These are phyloP conservation scores for Boehmeria nivea DNA, from an alignment of 306 rosid genomes.

Conservation along the genomic window DNA sequence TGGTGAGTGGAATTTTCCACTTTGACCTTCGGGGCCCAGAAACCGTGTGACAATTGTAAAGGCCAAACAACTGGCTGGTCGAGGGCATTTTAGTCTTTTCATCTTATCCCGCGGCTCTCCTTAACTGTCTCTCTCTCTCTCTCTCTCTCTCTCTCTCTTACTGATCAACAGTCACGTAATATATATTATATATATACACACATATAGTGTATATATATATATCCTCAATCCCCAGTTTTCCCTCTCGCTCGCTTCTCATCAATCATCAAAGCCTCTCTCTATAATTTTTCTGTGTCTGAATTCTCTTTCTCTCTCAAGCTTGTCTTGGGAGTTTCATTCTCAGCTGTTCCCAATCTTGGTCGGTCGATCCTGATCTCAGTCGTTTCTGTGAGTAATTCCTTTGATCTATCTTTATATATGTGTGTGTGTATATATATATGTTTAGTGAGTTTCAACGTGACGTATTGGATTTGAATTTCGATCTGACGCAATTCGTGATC, in stretches of 20 bases:
- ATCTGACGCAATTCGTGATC: conserved; percentile 19
- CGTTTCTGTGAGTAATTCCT: conserved; percentile 21
- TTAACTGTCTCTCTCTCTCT: conserved; percentile 10
- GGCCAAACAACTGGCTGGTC: too few species aligned
- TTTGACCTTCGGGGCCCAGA: conserved; percentile 12
- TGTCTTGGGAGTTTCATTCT: not conserved
- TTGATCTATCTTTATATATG: conserved; percentile 4
- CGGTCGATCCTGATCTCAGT: conserved; percentile 17
- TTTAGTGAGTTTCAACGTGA: too few species aligned
- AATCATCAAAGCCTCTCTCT: too few species aligned
- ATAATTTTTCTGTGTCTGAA: not conserved
- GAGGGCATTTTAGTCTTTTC: conserved; percentile 19
- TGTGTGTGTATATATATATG: too few species aligned
- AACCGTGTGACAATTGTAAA: conserved; percentile 18
- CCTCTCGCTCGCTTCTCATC: conserved; percentile 9
- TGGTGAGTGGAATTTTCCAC: not conserved
- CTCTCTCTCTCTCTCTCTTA: conserved; percentile 8
- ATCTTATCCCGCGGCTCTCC: conserved; percentile 1
- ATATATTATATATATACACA: not conserved
- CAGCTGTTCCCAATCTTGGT: conserved; percentile 1
- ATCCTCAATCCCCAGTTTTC: not conserved
- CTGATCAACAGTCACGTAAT: too few species aligned
- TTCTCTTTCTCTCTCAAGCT: not conserved
- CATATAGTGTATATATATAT: not conserved
- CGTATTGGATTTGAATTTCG: conserved; percentile 12